A percentile compares a stretch with the other conserved stretches of the same genome.
Conservation (phyloP, 1,284 basidiomycete genomes). For the Cryptococcus hybrid region DNA sequence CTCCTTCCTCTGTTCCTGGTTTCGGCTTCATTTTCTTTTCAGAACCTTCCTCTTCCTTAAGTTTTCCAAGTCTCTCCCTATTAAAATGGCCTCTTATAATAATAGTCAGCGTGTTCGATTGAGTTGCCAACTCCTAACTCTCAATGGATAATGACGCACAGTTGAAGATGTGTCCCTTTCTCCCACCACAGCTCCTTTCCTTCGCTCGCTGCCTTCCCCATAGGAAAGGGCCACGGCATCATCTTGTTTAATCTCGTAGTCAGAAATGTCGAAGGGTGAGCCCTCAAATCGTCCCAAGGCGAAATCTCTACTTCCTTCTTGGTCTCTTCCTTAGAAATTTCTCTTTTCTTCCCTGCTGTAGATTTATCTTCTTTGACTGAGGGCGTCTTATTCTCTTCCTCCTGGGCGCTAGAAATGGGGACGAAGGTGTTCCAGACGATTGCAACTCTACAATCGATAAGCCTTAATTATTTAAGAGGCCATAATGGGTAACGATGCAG, state of each 20-base stretch:
- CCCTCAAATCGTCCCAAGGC: constrained; percentile 36
- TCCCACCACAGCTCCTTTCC: constrained; percentile 41
- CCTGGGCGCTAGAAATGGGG: constrained; percentile 3
- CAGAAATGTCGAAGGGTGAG: constrained; percentile 38
- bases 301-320: constrained; percentile 14
- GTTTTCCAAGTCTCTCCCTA: constrained; percentile 16
- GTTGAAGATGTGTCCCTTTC: constrained; percentile 36
- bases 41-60: constrained; percentile 15
- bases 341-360: constrained; percentile 13
- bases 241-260: constrained; percentile 31
- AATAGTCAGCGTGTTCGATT: too few relatives aligned
- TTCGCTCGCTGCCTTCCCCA: constrained; percentile 23
- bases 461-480: background rate
- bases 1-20: constrained; percentile 13
- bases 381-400: constrained; percentile 12
- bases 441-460: constrained; percentile 21
- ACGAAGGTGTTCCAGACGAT: constrained; percentile 36
- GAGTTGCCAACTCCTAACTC: background rate
- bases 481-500: background rate
- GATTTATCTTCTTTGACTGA: constrained; percentile 11
- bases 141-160: constrained; percentile 20
- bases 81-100: constrained; percentile 36
- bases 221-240: constrained; percentile 38
- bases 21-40: constrained; percentile 15
- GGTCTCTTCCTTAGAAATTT: constrained; percentile 18